Evolutionary conservation across 2,329 filamentous ascomycete genomes (phyloP).

Genomic region (Aspergillus quadrilineatus): DNA sequence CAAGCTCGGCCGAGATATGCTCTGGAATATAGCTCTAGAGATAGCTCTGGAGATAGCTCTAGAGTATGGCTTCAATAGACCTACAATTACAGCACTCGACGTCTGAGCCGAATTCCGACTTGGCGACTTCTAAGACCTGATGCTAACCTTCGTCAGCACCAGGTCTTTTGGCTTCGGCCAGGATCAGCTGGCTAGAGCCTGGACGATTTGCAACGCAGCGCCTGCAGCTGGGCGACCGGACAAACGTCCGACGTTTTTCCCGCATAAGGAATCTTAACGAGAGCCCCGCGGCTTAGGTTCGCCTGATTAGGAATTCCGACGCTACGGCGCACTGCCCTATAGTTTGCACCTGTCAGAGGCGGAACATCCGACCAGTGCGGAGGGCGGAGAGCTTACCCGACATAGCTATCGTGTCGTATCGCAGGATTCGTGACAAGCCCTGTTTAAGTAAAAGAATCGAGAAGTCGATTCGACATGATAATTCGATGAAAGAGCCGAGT

Average conservation of each 20-base stretch:
- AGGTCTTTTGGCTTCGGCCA: not conserved
- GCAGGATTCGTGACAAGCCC: not conserved
- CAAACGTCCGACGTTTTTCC: not conserved
- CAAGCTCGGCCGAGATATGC: conserved; percentile 1
- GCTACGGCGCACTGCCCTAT: not conserved
- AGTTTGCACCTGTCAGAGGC: not conserved
- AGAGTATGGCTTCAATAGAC: not conserved
- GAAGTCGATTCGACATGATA: not conserved
- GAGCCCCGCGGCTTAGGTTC: not conserved
- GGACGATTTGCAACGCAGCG: too few relatives aligned
- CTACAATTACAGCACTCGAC: not conserved
- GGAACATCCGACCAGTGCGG: not conserved
- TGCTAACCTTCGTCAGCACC: not conserved
- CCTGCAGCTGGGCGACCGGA: not conserved
- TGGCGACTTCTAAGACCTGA: not conserved
- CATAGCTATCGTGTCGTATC: not conserved
- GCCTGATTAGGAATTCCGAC: conserved; percentile 3
- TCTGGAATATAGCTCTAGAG: too few relatives aligned
- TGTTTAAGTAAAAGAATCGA: not conserved
- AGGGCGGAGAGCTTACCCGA: not conserved
- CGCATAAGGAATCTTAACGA: not conserved
- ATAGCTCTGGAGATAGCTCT: not conserved
- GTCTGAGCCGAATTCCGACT: conserved; percentile 4
- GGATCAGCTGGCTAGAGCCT: not conserved
- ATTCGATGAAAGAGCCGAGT: not conserved